Conservation (phyloP, 176 grass and related monocot genomes). For the Oryza officinalis region DNA sequence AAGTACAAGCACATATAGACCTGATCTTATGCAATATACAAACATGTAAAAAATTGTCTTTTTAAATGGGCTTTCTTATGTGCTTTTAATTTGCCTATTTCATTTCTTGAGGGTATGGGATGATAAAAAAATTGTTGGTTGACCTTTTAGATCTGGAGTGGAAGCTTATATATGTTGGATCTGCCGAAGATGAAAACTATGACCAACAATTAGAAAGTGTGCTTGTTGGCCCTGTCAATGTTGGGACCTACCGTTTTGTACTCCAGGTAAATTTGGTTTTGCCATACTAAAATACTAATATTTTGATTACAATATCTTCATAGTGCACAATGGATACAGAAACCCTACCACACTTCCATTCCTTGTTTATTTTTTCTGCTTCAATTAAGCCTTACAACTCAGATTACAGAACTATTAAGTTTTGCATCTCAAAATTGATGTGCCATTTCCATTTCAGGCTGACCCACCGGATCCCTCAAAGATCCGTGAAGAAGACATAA, state of each 20-base stretch:
- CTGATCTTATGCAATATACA: background rate
- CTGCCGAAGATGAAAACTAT: conserved; percentile 96
- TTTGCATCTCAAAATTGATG: conserved; percentile 22
- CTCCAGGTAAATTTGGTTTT: conserved; percentile 64
- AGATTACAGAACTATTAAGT: background rate
- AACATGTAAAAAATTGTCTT: background rate
- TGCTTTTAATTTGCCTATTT: background rate
- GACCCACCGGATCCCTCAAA: conserved; percentile 92
- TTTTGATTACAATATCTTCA: background rate
- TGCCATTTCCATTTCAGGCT: conserved; percentile 50
- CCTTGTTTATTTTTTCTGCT: too few species aligned
- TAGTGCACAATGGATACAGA: background rate
- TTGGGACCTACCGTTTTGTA: conserved; percentile 93
- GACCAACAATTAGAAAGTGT: conserved; percentile 96
- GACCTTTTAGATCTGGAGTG: conserved; percentile 72
- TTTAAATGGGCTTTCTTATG: background rate
- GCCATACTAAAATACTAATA: background rate
- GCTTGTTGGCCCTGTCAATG: conserved; percentile 94
- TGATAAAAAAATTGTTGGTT: background rate
- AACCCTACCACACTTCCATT: background rate
- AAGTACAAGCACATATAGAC: background rate
- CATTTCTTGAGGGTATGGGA: conserved; percentile 1
- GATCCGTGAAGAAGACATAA: conserved; percentile 96
- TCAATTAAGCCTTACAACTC: background rate
- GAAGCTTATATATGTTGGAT: conserved; percentile 98